Evolutionary conservation across 345 rosid species (phyloP).

Genomic region (Zanthoxylum bungeanum): DNA sequence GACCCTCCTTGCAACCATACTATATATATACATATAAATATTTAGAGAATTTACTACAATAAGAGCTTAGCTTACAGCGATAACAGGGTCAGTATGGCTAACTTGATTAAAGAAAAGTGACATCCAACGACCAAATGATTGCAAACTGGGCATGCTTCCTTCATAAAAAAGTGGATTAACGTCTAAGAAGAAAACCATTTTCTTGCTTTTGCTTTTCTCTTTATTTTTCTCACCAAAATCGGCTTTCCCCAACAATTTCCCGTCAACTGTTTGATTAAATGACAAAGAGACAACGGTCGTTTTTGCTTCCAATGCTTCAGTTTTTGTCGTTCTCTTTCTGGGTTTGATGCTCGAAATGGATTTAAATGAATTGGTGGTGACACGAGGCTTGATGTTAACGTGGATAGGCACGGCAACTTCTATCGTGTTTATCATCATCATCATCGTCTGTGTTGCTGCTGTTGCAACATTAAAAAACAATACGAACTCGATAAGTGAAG

Average conservation of each 20-base stretch:
- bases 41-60: no score
- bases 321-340: slow-evolving; percentile 6
- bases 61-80: slow-evolving; percentile 57
- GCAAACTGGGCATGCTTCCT: slow-evolving; percentile 74
- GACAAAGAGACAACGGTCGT: slow-evolving; percentile 19
- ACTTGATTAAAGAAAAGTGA: slow-evolving; percentile 86
- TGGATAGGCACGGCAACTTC: slow-evolving; percentile 17
- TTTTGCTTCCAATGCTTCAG: not conserved
- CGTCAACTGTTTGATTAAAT: slow-evolving; percentile 48
- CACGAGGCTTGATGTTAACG: slow-evolving; percentile 4
- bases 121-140: slow-evolving; percentile 68
- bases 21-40: no score
- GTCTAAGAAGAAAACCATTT: slow-evolving; percentile 87
- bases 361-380: not conserved
- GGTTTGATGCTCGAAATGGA: slow-evolving; percentile 10
- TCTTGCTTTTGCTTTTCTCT: slow-evolving; percentile 32
- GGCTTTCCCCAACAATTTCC: slow-evolving; percentile 15
- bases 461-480: not conserved
- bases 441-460: not conserved
- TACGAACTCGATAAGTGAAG: not conserved
- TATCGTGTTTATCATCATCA: slow-evolving; percentile 24
- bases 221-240: slow-evolving; percentile 15
- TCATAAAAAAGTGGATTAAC: slow-evolving; percentile 83
- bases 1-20: no score
- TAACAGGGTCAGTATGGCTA: slow-evolving; percentile 72